Percentiles rank a stretch among this genome's conserved stretches.
phyloP scores from a whole-genome alignment of 345 rosid species.

The Eutrema yunnanense region DNA sequence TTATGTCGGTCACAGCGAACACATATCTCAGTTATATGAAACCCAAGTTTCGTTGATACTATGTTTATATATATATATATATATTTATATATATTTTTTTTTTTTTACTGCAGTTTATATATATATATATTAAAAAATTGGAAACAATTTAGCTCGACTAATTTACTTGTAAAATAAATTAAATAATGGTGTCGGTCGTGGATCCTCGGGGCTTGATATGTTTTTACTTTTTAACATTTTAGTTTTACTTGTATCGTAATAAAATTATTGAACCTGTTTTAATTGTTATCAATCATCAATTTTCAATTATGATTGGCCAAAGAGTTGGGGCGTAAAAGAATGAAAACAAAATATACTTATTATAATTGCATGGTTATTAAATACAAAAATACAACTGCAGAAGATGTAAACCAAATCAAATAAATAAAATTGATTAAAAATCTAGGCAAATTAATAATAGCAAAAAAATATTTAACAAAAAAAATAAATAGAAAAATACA shows the following conservation, averaged over 20 bases:
- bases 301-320: not conserved
- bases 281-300: not conserved
- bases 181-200: not conserved
- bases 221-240: too few species aligned
- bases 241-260: not conserved
- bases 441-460: constrained; percentile 2
- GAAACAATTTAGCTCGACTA: not conserved
- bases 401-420: not conserved
- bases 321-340: constrained; percentile 2
- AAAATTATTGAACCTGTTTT: not conserved
- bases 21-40: not conserved
- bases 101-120: not conserved
- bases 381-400: constrained; percentile 24
- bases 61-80: not conserved
- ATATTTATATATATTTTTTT: too few species aligned
- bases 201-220: not conserved
- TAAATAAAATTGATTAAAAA: not conserved
- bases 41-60: constrained; percentile 1
- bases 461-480: not conserved
- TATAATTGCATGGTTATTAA: constrained; percentile 13
- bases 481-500: not conserved
- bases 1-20: constrained; percentile 13
- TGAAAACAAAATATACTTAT: not conserved
- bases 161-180: not conserved
- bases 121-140: too few species aligned